phyloP scores from a whole-genome alignment of 1,284 basidiomycete species.

The Filobasidium uniguttulatum region DNA sequence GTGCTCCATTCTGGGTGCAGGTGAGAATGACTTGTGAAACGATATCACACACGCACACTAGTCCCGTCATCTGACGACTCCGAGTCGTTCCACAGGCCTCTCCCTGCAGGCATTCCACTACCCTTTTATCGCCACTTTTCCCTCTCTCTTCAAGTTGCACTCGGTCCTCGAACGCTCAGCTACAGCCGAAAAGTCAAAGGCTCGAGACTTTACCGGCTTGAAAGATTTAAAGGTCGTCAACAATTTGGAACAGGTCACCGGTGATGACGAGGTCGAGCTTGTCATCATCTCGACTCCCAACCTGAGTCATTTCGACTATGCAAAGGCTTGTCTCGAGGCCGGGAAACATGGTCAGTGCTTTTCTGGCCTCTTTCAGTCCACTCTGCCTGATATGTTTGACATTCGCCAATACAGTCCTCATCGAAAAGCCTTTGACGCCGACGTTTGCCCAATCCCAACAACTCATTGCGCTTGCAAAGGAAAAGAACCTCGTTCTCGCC shows the following conservation, averaged over 20 bases:
- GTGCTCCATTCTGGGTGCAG: slow-evolving; percentile 7
- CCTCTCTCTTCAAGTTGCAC: slow-evolving; percentile 55
- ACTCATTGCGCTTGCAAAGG: slow-evolving; percentile 51
- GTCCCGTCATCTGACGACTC: not conserved
- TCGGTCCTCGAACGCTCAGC: slow-evolving; percentile 43
- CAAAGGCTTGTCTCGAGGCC: slow-evolving; percentile 40
- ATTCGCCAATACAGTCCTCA: slow-evolving; percentile 41
- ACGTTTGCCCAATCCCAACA: slow-evolving; percentile 52
- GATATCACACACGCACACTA: not conserved
- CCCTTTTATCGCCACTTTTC: slow-evolving; percentile 62
- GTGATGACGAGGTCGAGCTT: slow-evolving; percentile 36
- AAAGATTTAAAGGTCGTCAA: slow-evolving; percentile 31
- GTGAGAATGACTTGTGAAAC: not conserved
- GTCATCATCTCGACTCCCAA: slow-evolving; percentile 63
- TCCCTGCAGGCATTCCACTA: slow-evolving; percentile 62
- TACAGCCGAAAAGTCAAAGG: slow-evolving; percentile 14
- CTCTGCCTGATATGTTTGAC: slow-evolving; percentile 1
- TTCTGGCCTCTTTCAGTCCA: not conserved
- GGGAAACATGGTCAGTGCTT: slow-evolving; percentile 56
- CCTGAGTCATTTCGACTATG: slow-evolving; percentile 55
- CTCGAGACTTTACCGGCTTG: slow-evolving; percentile 21
- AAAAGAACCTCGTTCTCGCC: slow-evolving; percentile 52
- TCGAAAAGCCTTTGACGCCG: slow-evolving; percentile 71
- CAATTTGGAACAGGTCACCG: slow-evolving; percentile 30
- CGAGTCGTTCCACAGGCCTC: slow-evolving; percentile 47